Evolutionary conservation across 108 stramenopile genomes (phyloP), one percentile per base, ranked within the genome.

Genomic region (Pseudonitzschia multistriata): DNA sequence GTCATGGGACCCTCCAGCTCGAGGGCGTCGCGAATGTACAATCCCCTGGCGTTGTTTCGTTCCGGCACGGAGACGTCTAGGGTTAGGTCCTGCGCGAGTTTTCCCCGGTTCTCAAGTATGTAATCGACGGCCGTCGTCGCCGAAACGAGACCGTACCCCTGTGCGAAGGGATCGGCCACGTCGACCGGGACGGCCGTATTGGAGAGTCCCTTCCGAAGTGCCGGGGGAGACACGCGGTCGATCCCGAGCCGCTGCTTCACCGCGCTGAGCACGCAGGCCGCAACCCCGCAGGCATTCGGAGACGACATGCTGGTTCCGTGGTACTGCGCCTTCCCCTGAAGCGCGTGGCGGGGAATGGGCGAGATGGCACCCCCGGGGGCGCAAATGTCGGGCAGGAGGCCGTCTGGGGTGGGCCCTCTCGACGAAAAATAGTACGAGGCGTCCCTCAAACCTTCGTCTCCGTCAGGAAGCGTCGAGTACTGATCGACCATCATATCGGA

Each of bases 351-450:
- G 10, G 96, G 92, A 3, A 98, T 89, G 10, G 86, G 80, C 21
- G 95, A 71, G 55, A 96, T 90, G 33, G 97, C 97, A 39, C 92
- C 96, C 2, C 97, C 97, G 0, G 97, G 97, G 5, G 95, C 97
- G 56, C 76, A 79, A 27, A 97, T 62, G 8, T 90, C 91, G 21
- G 93, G 91, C 37, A 61, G 63, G 49, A 17, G 54, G 5, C 97
- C 97, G 79, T 98, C 94, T 0, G 73, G 48, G 22, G 88, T 79
- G 6, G 97, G 97, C 19, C 97, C 97, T 15, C 85, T 86, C 52
- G 84, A 86, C 8, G 84, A 85, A 85, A 91, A 98, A 11, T 91
- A 89, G 74, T 86, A 98, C 33, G 87, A 86, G 3, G 78, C 62
- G 21, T 80, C 88, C 8, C 33, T 21, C 19, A 77, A 50, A 15